A percentile compares a stretch with the other conserved stretches of the same genome.
Evolutionary conservation across 2,329 filamentous ascomycete genomes (phyloP).

Genomic region (Chaetoscypha palmicola): DNA sequence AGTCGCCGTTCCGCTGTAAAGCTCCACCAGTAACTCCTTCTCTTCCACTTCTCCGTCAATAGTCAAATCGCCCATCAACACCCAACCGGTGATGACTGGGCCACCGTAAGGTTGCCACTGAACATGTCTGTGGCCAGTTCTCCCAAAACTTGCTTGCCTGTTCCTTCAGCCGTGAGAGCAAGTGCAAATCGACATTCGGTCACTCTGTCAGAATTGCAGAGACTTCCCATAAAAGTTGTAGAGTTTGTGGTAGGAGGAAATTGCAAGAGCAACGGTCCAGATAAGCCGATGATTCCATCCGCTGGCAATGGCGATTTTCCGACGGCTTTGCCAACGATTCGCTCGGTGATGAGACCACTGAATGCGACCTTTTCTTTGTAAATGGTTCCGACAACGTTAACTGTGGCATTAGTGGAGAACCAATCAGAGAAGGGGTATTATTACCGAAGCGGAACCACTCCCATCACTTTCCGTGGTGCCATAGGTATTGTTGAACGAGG

Average conservation of each 20-base stretch:
- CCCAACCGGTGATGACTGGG: slow-evolving; percentile 1
- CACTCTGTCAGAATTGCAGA: slow-evolving; percentile 2
- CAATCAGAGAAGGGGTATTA: not conserved
- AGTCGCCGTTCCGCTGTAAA: slow-evolving; percentile 12
- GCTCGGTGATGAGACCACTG: not conserved
- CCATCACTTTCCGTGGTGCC: slow-evolving; percentile 4
- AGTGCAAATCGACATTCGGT: slow-evolving; percentile 8
- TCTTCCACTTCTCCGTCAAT: slow-evolving; percentile 6
- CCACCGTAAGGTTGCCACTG: not conserved
- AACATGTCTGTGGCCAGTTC: not conserved
- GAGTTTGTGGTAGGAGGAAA: too few relatives aligned
- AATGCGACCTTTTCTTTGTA: slow-evolving; percentile 6
- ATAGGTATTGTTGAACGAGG: slow-evolving; percentile 5
- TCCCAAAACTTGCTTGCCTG: not conserved
- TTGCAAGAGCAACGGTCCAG: too few relatives aligned
- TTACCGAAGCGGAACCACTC: slow-evolving; percentile 5
- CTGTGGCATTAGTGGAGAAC: not conserved
- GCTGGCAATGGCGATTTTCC: too few relatives aligned
- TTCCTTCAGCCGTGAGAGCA: not conserved
- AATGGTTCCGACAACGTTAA: slow-evolving; percentile 5
- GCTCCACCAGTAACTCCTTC: slow-evolving; percentile 2
- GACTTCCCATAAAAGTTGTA: slow-evolving; percentile 6
- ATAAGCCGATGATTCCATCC: slow-evolving; percentile 8
- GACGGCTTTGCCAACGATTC: too few relatives aligned
- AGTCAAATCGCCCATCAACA: slow-evolving; percentile 7